phyloP scores from a whole-genome alignment of 2,329 filamentous ascomycete species.

The Talaromyces rugulosus region DNA sequence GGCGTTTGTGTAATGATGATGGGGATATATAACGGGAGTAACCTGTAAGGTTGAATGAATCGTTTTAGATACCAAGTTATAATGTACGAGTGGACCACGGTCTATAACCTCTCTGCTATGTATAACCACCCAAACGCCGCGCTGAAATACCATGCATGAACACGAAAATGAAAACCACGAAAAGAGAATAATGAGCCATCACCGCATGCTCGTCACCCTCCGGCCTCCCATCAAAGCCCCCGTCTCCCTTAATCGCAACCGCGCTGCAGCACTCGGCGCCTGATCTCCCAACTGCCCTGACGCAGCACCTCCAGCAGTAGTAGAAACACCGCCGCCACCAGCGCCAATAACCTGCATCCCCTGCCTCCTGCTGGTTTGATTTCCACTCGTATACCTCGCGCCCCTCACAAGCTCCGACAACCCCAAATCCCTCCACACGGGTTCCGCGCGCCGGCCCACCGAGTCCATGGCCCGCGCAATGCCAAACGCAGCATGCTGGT shows the following conservation, averaged over 20 bases:
- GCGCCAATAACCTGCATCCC: constrained; percentile 18
- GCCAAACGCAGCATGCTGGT: constrained; percentile 64
- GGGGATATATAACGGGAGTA: not conserved
- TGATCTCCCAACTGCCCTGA: not conserved
- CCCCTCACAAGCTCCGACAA: constrained; percentile 47
- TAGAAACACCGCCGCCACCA: constrained; percentile 13
- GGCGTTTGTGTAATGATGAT: not conserved
- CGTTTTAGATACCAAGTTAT: not conserved
- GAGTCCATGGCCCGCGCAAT: constrained; percentile 59
- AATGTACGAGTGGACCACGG: not conserved
- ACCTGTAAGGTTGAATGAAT: not conserved
- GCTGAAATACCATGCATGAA: not conserved
- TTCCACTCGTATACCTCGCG: constrained; percentile 5
- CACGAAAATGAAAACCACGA: not conserved
- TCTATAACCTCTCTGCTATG: no score
- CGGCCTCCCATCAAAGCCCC: constrained; percentile 36
- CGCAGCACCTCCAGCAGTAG: constrained; percentile 7
- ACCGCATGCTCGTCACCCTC: constrained; percentile 35
- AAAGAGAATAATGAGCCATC: not conserved
- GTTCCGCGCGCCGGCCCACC: constrained; percentile 36
- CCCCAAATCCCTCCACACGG: constrained; percentile 58
- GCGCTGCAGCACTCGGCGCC: constrained; percentile 6
- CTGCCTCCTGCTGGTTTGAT: not conserved
- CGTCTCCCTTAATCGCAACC: constrained; percentile 22
- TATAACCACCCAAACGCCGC: not conserved